Conservation (phyloP, 2,329 filamentous ascomycete species). For the Fusarium tjaetaba region DNA sequence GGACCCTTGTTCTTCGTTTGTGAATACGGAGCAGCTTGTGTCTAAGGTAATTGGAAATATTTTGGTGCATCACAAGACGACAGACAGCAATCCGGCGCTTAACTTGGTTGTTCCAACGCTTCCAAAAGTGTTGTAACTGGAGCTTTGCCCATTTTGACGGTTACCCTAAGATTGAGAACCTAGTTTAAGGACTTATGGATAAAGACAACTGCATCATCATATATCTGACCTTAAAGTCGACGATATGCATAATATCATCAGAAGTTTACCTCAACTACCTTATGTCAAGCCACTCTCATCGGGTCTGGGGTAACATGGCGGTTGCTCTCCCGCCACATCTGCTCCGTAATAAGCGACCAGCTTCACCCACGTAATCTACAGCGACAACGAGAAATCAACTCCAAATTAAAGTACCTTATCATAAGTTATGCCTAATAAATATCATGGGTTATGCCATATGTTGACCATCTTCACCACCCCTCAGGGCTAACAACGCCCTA, state of each 20-base stretch:
- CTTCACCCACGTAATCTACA: slow-evolving; percentile 18
- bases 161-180: neutral
- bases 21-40: neutral
- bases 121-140: no score
- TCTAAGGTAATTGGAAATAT: neutral
- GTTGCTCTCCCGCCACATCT: slow-evolving; percentile 22
- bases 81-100: neutral
- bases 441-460: slow-evolving; percentile 56
- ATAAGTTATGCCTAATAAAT: slow-evolving; percentile 14
- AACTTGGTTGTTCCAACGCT: neutral
- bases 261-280: neutral
- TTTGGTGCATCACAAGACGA: neutral
- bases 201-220: neutral
- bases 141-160: neutral
- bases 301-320: neutral
- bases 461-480: slow-evolving; percentile 83
- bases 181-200: neutral
- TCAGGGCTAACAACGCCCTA: slow-evolving; percentile 85
- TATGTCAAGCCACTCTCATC: neutral
- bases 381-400: slow-evolving; percentile 17
- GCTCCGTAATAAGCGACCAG: neutral
- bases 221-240: neutral
- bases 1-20: slow-evolving; percentile 26
- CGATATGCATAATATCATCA: neutral
- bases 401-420: slow-evolving; percentile 24